Evolutionary conservation across 75 land plant species (phyloP).

Genomic region (Azolla pinnata): DNA sequence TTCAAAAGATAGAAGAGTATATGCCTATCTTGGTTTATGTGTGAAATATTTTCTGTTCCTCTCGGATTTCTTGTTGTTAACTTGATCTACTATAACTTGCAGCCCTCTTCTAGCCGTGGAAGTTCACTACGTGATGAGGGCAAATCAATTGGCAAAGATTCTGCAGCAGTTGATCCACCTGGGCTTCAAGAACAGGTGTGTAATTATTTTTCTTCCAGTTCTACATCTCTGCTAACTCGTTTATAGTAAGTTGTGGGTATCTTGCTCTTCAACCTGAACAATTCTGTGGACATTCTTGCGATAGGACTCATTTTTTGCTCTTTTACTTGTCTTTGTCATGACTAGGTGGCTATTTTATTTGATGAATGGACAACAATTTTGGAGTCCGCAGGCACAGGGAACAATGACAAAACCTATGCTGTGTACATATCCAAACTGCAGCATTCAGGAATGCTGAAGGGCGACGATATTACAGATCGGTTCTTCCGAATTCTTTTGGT

Average conservation of each 20-base stretch:
- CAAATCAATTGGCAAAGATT: slow-evolving; percentile 29
- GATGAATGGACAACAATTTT: slow-evolving; percentile 76
- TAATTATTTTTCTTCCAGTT: no score
- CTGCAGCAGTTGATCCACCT: slow-evolving; percentile 46
- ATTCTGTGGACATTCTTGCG: no score
- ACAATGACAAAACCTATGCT: slow-evolving; percentile 59
- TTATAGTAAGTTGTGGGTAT: no score
- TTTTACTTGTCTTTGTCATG: slow-evolving; percentile 1
- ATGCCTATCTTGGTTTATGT: background rate
- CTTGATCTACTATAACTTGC: no score
- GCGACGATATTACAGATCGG: slow-evolving; percentile 80
- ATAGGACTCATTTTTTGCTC: no score
- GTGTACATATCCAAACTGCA: slow-evolving; percentile 67
- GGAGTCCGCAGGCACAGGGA: slow-evolving; percentile 46
- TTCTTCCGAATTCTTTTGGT: slow-evolving; percentile 78
- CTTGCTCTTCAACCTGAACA: no score
- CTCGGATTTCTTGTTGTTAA: background rate
- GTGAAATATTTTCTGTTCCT: background rate
- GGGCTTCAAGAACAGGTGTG: slow-evolving; percentile 87
- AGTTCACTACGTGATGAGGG: slow-evolving; percentile 46
- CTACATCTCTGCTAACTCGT: no score
- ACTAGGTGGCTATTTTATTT: slow-evolving; percentile 56
- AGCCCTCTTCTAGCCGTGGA: slow-evolving; percentile 33
- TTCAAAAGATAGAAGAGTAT: slow-evolving; percentile 71
- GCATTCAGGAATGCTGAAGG: slow-evolving; percentile 80